phyloP scores from a whole-genome alignment of 1,284 basidiomycete species.

The Moniliella sp. region DNA sequence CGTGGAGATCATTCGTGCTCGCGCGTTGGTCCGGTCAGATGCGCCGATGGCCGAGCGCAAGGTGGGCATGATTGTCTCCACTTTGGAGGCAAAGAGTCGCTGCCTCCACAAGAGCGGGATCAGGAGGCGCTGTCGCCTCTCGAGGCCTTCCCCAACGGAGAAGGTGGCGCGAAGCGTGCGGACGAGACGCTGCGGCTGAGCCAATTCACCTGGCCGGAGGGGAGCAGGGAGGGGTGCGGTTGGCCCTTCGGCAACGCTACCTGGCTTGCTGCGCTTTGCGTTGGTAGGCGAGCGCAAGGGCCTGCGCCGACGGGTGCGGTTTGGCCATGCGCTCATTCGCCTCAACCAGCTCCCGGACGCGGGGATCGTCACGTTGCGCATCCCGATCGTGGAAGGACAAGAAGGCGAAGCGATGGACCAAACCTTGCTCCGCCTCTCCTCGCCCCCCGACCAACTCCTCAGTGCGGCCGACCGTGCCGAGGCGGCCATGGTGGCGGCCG shows the following conservation, averaged over 20 bases:
- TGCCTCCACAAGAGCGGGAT: no score
- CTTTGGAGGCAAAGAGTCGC: conserved; percentile 9
- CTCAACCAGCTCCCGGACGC: conserved; percentile 13
- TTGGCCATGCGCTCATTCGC: conserved; percentile 1
- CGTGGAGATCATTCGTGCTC: conserved; percentile 12
- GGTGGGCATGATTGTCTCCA: conserved; percentile 9
- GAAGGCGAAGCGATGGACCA: conserved; percentile 13
- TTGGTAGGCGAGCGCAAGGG: neutral
- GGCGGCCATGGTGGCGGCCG: no score
- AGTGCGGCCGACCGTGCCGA: neutral
- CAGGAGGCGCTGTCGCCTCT: conserved; percentile 10
- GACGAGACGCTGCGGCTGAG: conserved; percentile 1
- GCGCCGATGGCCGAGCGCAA: conserved; percentile 10
- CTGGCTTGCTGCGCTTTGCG: conserved; percentile 1
- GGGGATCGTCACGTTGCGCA: neutral
- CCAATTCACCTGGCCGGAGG: neutral
- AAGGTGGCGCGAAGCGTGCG: conserved; percentile 2
- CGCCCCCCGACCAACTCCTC: neutral
- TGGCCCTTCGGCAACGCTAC: conserved; percentile 4
- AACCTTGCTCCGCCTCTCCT: conserved; percentile 4
- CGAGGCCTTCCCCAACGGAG: conserved; percentile 4
- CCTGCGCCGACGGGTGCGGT: no score
- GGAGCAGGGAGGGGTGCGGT: conserved; percentile 1
- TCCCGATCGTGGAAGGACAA: conserved; percentile 5
- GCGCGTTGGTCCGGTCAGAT: conserved; percentile 7